Conservation (phyloP, 805 yeast species). For the Zygoascus tannicola region DNA sequence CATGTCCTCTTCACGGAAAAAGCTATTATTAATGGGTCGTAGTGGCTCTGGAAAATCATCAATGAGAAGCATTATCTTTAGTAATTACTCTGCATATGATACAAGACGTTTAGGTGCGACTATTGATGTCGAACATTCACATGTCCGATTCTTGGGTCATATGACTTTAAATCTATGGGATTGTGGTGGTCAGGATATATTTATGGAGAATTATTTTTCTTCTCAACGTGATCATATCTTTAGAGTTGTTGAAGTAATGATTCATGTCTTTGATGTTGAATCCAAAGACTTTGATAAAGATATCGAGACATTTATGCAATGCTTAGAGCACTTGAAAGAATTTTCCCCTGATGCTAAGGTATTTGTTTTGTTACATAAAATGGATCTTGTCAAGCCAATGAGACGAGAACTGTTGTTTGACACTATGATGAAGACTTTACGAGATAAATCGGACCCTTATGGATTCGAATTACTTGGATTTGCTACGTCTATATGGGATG, state of each 20-base stretch:
- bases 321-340: conserved; percentile 69
- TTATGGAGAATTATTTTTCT: conserved; percentile 87
- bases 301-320: conserved; percentile 80
- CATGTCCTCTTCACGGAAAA: conserved; percentile 29
- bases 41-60: conserved; percentile 97
- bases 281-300: conserved; percentile 86
- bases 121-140: conserved; percentile 97
- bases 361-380: conserved; percentile 85
- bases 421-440: conserved; percentile 75
- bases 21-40: conserved; percentile 72
- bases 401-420: conserved; percentile 75
- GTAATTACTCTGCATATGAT: conserved; percentile 93
- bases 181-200: conserved; percentile 90
- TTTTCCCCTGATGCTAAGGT: conserved; percentile 87
- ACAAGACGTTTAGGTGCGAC: conserved; percentile 94
- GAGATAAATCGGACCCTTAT: conserved; percentile 61
- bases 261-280: conserved; percentile 94
- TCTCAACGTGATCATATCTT: conserved; percentile 87
- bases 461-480: conserved; percentile 70
- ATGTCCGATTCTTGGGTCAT: conserved; percentile 82
- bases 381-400: conserved; percentile 88
- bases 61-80: conserved; percentile 92
- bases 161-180: conserved; percentile 96
- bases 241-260: conserved; percentile 89
- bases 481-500: conserved; percentile 97